Conservation (phyloP, 768 basidiomycete genomes). For the Suillus ampliporus region DNA sequence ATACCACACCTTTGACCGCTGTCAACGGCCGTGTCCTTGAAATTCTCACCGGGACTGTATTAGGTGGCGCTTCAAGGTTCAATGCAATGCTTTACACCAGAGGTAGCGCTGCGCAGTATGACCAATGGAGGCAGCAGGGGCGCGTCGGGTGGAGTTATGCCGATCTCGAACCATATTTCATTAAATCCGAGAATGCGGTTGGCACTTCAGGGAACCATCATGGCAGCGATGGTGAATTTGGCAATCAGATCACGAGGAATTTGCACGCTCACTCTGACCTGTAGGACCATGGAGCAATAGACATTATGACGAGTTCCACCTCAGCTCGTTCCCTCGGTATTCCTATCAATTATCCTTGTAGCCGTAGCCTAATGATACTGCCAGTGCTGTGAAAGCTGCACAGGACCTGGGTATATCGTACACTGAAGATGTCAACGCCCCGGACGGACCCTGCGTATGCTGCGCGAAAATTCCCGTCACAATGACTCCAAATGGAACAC, state of each 20-base stretch:
- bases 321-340: conserved; percentile 7
- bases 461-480: conserved; percentile 13
- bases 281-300: conserved; percentile 5
- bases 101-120: conserved; percentile 37
- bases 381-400: conserved; percentile 5
- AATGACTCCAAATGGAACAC: conserved; percentile 9
- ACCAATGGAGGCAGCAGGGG: conserved; percentile 36
- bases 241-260: not conserved
- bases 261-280: too few relatives aligned
- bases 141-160: conserved; percentile 42
- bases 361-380: not conserved
- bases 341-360: not conserved
- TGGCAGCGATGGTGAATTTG: conserved; percentile 7
- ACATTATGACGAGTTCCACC: conserved; percentile 11
- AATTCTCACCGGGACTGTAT: conserved; percentile 27
- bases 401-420: conserved; percentile 1
- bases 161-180: conserved; percentile 39
- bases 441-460: not conserved
- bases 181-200: conserved; percentile 36
- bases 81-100: conserved; percentile 47
- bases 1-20: not conserved
- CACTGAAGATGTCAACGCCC: conserved; percentile 12
- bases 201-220: conserved; percentile 10
- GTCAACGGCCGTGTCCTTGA: not conserved
- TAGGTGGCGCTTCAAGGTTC: conserved; percentile 55